Conservation (phyloP, 1,284 basidiomycete genomes). For the Cryptococcus sp. region DNA sequence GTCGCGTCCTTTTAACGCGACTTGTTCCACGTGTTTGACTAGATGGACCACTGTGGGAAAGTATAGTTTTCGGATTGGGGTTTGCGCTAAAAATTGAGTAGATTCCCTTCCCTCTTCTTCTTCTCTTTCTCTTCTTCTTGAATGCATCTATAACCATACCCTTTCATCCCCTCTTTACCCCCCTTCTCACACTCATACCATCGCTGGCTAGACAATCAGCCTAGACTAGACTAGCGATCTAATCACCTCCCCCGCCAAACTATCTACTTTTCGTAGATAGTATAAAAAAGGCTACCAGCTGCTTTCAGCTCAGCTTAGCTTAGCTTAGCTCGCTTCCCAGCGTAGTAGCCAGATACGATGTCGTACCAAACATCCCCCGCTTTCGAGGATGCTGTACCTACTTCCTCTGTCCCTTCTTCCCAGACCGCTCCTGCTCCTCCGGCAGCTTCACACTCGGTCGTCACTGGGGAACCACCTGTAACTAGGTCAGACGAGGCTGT, state of each 20-base stretch:
- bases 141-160: conserved; percentile 6
- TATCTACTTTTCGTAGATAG: too few relatives aligned
- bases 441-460: conserved; percentile 24
- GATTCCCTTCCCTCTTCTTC: conserved; percentile 6
- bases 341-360: neutral
- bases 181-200: too few relatives aligned
- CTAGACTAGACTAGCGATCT: too few relatives aligned
- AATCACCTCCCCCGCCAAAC: too few relatives aligned
- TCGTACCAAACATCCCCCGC: conserved; percentile 6
- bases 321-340: too few relatives aligned
- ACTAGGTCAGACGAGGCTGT: conserved; percentile 15
- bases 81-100: neutral
- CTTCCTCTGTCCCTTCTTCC: conserved; percentile 19
- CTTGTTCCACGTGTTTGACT: neutral
- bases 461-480: conserved; percentile 8
- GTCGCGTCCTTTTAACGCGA: neutral
- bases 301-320: too few relatives aligned
- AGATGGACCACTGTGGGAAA: neutral
- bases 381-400: conserved; percentile 28
- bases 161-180: neutral
- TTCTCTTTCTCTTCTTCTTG: conserved; percentile 3
- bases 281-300: too few relatives aligned
- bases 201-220: too few relatives aligned
- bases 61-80: neutral
- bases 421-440: conserved; percentile 21